Conservation (phyloP, 805 yeast genomes). For the Saccharomyces eubayanus region DNA sequence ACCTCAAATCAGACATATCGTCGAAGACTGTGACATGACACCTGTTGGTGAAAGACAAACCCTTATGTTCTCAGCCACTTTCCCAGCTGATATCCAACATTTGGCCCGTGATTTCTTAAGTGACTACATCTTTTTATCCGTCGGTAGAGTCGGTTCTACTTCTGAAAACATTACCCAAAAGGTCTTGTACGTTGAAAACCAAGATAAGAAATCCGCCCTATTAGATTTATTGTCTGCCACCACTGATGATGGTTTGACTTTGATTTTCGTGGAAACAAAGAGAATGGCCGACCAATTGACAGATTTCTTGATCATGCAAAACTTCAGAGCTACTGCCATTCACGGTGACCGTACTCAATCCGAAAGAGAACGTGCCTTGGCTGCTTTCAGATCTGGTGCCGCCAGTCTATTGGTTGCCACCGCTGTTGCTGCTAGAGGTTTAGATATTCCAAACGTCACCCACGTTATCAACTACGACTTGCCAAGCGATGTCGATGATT, state of each 20-base stretch:
- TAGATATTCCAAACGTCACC: constrained; percentile 97
- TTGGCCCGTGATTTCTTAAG: constrained; percentile 95
- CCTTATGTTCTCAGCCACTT: constrained; percentile 96
- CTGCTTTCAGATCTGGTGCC: constrained; percentile 83
- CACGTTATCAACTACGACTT: constrained; percentile 96
- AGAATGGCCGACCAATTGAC: constrained; percentile 96
- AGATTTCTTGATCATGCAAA: constrained; percentile 80
- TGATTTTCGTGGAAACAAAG: constrained; percentile 96
- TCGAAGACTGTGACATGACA: constrained; percentile 97
- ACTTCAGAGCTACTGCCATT: constrained; percentile 95
- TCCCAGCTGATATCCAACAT: constrained; percentile 96
- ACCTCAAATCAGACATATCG: constrained; percentile 97
- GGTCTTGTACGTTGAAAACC: constrained; percentile 83
- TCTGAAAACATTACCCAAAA: constrained; percentile 97
- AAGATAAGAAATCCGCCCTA: constrained; percentile 83
- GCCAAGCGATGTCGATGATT: constrained; percentile 95
- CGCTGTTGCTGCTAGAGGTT: constrained; percentile 99
- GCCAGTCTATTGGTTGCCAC: constrained; percentile 96
- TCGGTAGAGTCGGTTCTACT: constrained; percentile 98
- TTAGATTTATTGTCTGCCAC: constrained; percentile 78
- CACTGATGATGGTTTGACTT: constrained; percentile 68
- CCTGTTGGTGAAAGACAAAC: constrained; percentile 86
- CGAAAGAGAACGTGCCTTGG: constrained; percentile 96
- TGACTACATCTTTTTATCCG: constrained; percentile 91
- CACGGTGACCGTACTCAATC: constrained; percentile 98